A percentile compares a stretch with the other conserved stretches of the same genome.
These are phyloP conservation scores for Earliella scabrosa DNA, from an alignment of 1,284 basidiomycete species.

Conservation along the genomic window DNA sequence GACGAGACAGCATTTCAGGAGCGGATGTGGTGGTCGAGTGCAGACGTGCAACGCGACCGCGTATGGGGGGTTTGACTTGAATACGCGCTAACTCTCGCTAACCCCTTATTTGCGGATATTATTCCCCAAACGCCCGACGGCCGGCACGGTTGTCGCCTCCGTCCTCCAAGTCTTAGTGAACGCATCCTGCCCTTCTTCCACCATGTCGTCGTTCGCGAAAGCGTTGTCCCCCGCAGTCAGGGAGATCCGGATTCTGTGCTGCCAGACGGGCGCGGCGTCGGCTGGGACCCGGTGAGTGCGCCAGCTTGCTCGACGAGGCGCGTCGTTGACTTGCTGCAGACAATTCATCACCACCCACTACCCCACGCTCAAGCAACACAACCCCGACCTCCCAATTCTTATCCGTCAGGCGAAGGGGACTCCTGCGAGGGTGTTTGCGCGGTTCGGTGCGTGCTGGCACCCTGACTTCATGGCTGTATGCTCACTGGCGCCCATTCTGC, in stretches of 20 bases:
- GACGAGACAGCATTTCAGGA: slow-evolving; percentile 10
- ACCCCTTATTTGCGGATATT: not conserved
- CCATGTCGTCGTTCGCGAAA: slow-evolving; percentile 72
- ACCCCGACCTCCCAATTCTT: slow-evolving; percentile 89
- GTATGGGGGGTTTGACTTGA: not conserved
- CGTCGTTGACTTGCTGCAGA: slow-evolving; percentile 42
- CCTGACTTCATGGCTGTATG: not conserved
- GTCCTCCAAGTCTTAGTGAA: too few relatives aligned
- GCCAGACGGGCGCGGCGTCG: slow-evolving; percentile 80
- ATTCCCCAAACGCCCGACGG: not conserved
- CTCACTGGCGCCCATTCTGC: slow-evolving; percentile 7
- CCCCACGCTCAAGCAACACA: slow-evolving; percentile 82
- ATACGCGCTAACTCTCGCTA: not conserved
- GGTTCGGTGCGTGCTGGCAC: slow-evolving; percentile 74
- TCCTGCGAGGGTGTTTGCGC: slow-evolving; percentile 86
- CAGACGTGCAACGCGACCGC: slow-evolving; percentile 2
- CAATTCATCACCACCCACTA: slow-evolving; percentile 87
- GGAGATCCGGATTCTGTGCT: slow-evolving; percentile 87
- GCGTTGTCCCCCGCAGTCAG: slow-evolving; percentile 83
- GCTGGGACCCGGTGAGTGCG: slow-evolving; percentile 78
- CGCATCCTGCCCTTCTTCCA: too few relatives aligned
- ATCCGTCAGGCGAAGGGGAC: slow-evolving; percentile 91
- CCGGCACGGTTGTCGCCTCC: not conserved
- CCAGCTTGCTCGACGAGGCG: not conserved
- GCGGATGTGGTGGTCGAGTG: not conserved